These are phyloP conservation scores for Penicillium macrosclerotiorum DNA, from an alignment of 495 filamentous ascomycete genomes.

Conservation along the genomic window DNA sequence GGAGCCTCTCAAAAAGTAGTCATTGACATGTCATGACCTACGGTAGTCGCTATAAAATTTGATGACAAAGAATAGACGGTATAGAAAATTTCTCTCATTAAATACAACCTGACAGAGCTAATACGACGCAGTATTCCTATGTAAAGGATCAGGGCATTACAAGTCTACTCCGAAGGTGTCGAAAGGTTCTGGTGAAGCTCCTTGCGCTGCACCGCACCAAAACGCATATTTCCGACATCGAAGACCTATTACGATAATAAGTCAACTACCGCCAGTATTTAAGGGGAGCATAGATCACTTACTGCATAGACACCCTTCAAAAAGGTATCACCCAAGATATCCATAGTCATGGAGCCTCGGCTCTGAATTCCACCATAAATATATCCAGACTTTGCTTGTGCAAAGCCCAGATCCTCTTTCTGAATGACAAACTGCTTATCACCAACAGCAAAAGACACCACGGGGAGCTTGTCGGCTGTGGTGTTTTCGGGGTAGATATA, in stretches of 20 bases:
- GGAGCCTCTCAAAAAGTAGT: slow-evolving; percentile 11
- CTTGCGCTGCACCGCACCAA: slow-evolving; percentile 67
- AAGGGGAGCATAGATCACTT: slow-evolving; percentile 27
- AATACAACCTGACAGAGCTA: too few species aligned
- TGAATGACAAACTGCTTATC: slow-evolving; percentile 63
- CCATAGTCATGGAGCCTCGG: slow-evolving; percentile 61
- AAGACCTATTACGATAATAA: slow-evolving; percentile 55
- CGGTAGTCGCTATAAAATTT: too few species aligned
- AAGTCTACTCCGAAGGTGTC: slow-evolving; percentile 10
- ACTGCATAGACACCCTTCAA: slow-evolving; percentile 75
- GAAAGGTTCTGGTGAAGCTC: slow-evolving; percentile 53
- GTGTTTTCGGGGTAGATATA: slow-evolving; percentile 62
- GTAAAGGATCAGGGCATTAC: too few species aligned
- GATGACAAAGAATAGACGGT: too few species aligned
- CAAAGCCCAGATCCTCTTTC: slow-evolving; percentile 70
- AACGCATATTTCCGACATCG: slow-evolving; percentile 68
- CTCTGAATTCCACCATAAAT: slow-evolving; percentile 77
- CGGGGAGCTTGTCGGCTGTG: slow-evolving; percentile 58
- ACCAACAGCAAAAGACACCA: slow-evolving; percentile 67
- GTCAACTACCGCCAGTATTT: not conserved
- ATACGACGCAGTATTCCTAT: too few species aligned
- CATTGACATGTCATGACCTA: slow-evolving; percentile 12
- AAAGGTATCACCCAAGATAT: slow-evolving; percentile 74
- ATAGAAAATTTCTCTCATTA: too few species aligned
- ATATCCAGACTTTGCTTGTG: slow-evolving; percentile 55